Evolutionary conservation across 768 basidiomycete genomes (phyloP), one percentile per base, ranked within the genome.

Genomic region (Rhodosporidiobolus sp.): DNA sequence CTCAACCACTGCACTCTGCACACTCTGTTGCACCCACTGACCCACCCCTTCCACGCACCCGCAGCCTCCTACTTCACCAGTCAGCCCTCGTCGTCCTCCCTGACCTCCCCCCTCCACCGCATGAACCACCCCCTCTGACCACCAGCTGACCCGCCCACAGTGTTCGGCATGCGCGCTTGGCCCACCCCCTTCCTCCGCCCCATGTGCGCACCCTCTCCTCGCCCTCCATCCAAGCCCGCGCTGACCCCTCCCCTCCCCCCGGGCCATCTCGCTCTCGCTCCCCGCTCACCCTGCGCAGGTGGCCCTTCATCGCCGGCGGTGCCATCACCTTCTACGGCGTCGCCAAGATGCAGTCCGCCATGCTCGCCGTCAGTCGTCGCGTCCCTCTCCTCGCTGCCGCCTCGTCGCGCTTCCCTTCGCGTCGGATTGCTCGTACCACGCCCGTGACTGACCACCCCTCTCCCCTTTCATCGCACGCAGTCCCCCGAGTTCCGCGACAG

Each of bases 241-340:
- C 20, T 3, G 46, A 48, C 43, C 32, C 20, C 17, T 30, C n/a
- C 35, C 26, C 35, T 1, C 24, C 11, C 4, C 26, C 35, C 24
- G 17, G 3, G 14, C 46, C 49, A 26, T 10, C 56, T 24, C 62
- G 20, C 24, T 26, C 60, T 58, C 60, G 28, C 35, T 7, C 34
- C 4, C 49, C 28, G n/a, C n/a, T 52, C 28, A 28, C 2, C 26
- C 3, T n/a, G 28, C 4, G 30, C 67, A 70, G 73, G 69, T 74
- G 73, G 75, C 78, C 78, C 26, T 78, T 78, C 76, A 58, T 78
- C 35, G 74, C 70, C 61, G 76, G 76, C 26, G 76, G 76, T 45
- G 70, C 61, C 66, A 30, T 78, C 69, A 77, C 76, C 63, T 77
- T 78, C 72, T 76, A 73, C 74, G 63, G 65, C 4, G 76, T 78